Evolutionary conservation across 345 rosid species (phyloP).

Genomic region (Iberis pinnata): DNA sequence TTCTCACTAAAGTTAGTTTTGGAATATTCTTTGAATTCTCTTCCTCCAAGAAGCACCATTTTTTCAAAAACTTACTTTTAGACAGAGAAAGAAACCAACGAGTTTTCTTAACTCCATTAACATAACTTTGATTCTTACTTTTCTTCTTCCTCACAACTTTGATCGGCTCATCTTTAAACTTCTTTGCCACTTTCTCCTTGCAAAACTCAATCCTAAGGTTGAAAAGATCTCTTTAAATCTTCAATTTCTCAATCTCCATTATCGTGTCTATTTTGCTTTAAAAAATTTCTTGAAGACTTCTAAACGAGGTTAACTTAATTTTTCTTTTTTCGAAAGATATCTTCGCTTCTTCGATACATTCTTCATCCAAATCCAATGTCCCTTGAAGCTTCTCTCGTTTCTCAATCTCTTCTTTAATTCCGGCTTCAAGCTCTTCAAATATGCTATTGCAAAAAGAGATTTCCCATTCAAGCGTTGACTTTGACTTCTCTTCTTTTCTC

Average conservation of each 20-base stretch:
- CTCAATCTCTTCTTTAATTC: slow-evolving; percentile 43
- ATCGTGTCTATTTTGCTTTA: slow-evolving; percentile 42
- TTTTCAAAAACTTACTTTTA: slow-evolving; percentile 26
- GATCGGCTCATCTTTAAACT: slow-evolving; percentile 49
- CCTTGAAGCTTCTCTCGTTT: slow-evolving; percentile 30
- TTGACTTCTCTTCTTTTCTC: slow-evolving; percentile 40
- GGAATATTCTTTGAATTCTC: no score
- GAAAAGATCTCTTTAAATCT: slow-evolving; percentile 59
- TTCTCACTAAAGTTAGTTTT: no score
- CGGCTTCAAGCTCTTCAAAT: slow-evolving; percentile 55
- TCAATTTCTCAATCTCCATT: slow-evolving; percentile 50
- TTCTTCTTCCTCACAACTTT: slow-evolving; percentile 32
- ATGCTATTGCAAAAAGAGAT: slow-evolving; percentile 45
- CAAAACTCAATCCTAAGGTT: slow-evolving; percentile 63
- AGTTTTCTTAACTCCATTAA: slow-evolving; percentile 31
- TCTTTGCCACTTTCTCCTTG: slow-evolving; percentile 36
- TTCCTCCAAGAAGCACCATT: slow-evolving; percentile 22
- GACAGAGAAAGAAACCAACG: slow-evolving; percentile 34
- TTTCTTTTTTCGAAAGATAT: slow-evolving; percentile 43
- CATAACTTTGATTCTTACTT: slow-evolving; percentile 26
- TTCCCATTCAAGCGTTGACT: slow-evolving; percentile 55
- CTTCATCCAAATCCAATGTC: slow-evolving; percentile 34
- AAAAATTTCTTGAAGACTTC: slow-evolving; percentile 45
- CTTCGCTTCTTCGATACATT: slow-evolving; percentile 35
- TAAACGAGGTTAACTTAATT: slow-evolving; percentile 37